phyloP scores from a whole-genome alignment of 257 asterid genomes.

The Phtheirospermum japonicum region DNA sequence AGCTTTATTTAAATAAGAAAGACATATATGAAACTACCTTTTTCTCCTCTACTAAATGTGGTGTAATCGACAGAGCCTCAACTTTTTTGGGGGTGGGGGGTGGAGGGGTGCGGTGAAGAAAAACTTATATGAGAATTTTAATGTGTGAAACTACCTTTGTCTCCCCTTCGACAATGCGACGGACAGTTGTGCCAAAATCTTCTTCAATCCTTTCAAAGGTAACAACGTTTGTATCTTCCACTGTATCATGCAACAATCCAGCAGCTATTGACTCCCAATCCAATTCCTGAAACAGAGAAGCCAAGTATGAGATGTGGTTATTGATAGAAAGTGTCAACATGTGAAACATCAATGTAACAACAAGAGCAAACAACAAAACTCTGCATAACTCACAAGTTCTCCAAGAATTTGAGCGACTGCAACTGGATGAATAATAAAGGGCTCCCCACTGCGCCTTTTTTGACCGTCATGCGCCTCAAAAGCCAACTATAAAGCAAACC shows the following conservation, averaged over 20 bases:
- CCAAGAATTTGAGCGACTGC: slow-evolving; percentile 90
- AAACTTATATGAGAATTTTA: background rate
- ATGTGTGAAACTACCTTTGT: slow-evolving; percentile 49
- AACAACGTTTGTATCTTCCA: slow-evolving; percentile 73
- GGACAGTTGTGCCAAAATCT: slow-evolving; percentile 64
- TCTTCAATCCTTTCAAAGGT: slow-evolving; percentile 73
- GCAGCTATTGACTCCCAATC: slow-evolving; percentile 93
- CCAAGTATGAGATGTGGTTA: slow-evolving; percentile 1
- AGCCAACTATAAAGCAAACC: slow-evolving; percentile 40
- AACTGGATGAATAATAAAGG: slow-evolving; percentile 81
- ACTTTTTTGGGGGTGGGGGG: background rate
- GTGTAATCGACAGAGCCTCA: background rate
- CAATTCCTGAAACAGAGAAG: slow-evolving; percentile 50
- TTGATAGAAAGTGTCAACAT: background rate
- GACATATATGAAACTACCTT: background rate
- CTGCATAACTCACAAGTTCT: slow-evolving; percentile 59
- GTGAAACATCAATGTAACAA: slow-evolving; percentile 3
- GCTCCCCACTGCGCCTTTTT: slow-evolving; percentile 87
- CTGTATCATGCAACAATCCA: slow-evolving; percentile 84
- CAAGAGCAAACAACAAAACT: slow-evolving; percentile 16
- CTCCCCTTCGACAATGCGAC: slow-evolving; percentile 87
- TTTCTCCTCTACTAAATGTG: background rate
- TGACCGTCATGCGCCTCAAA: slow-evolving; percentile 89
- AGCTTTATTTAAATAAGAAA: background rate
- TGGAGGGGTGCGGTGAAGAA: too few relatives aligned